Base-by-base conservation (phyloP, 1,139 yeast genomes). In the Hanseniaspora gamundiae region DNA sequence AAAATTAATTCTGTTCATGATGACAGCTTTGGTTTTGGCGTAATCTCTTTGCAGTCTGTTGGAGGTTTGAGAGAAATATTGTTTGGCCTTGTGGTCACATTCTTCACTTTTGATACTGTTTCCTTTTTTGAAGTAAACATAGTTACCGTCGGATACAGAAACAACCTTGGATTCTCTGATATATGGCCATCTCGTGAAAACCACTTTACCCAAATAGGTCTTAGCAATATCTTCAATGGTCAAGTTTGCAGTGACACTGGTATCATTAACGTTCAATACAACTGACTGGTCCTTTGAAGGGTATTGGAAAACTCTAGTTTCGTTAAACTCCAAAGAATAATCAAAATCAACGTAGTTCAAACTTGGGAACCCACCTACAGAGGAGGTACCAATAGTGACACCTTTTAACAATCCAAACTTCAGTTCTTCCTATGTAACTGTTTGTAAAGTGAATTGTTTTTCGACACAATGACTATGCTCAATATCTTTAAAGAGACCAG, bases 311-410 rank as follows among this genome's bases (percentile, higher is more conserved):
- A 93, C 82, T 49, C 73, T 68, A 14, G 88, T 80, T 48, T 80
- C 84, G 48, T 78, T 80, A 47, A 68, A 65, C 44, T 70, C 74
- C 50, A 83, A 64, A 41, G 67, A 64, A 51, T 70, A 64, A 0
- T 69, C 63, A 56, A 78, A 81, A 4, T 88, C 80, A 41, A 91
- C 64, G 0, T 93, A 75, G 42, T 74, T 65, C 55, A 91, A 69
- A 14, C 91, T 70, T 45, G 98, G 98, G 72, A 93, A 91, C 2
- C 97, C 96, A 14, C 95, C 94, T 47, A 83, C 67, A 43, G 84
- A 67, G 4, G 80, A 71, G 26, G 66, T 68, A 40, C 97, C 97
- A 3, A 73, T 65, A 49, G 73, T 69, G 10, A 87, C 94, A 46
- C 84, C 83, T 29, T 73, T 70, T 41, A 76, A 66, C 46, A 87